Evolutionary conservation across 495 filamentous ascomycete species (phyloP).

Genomic region (Aspergillus ellipticus): DNA sequence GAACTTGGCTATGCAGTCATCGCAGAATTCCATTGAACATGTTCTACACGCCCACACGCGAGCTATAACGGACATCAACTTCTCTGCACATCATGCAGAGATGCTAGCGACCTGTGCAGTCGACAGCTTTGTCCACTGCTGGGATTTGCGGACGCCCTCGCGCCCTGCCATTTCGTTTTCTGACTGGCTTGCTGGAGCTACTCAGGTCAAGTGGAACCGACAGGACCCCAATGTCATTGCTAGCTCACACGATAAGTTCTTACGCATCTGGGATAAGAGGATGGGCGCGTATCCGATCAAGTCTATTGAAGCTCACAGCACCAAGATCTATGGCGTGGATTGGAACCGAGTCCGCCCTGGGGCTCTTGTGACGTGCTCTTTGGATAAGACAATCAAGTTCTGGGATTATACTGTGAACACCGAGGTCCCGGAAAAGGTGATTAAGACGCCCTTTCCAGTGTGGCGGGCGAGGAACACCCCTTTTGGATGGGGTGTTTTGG

Average conservation of each 20-base stretch:
- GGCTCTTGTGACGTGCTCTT: constrained; percentile 77
- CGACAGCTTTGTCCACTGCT: constrained; percentile 90
- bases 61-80: constrained; percentile 96
- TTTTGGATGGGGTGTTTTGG: constrained; percentile 80
- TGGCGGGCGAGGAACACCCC: constrained; percentile 94
- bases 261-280: constrained; percentile 88
- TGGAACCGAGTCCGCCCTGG: constrained; percentile 78
- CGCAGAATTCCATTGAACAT: constrained; percentile 76
- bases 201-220: constrained; percentile 93
- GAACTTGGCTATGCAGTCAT: constrained; percentile 77
- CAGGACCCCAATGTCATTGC: constrained; percentile 81
- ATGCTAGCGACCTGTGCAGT: constrained; percentile 86
- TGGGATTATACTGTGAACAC: constrained; percentile 74
- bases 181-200: constrained; percentile 92
- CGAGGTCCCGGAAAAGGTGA: constrained; percentile 66
- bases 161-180: constrained; percentile 77
- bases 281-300: constrained; percentile 74
- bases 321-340: constrained; percentile 94
- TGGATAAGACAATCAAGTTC: constrained; percentile 91
- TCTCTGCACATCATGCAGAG: constrained; percentile 88
- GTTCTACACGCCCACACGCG: constrained; percentile 85
- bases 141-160: constrained; percentile 79
- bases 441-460: constrained; percentile 79
- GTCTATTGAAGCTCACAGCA: constrained; percentile 85
- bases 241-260: constrained; percentile 80